Conservation (phyloP, 139 green algal species). For the Chlorella sp. region DNA sequence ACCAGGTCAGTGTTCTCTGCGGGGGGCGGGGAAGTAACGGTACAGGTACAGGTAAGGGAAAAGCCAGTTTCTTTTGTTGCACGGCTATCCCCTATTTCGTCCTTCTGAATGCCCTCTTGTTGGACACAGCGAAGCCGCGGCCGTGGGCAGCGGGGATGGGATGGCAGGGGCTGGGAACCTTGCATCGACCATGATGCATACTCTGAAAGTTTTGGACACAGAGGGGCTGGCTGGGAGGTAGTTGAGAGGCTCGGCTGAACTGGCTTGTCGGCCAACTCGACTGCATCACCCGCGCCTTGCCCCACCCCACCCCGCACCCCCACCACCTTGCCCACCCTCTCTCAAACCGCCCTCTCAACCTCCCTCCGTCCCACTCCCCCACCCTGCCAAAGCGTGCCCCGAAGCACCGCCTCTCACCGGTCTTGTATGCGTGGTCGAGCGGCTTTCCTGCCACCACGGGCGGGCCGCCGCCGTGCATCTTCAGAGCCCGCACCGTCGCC, state of each 20-base stretch:
- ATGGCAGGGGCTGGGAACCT: too few species aligned
- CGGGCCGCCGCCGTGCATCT: slow-evolving; percentile 92
- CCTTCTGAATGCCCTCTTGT: too few species aligned
- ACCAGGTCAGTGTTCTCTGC: slow-evolving; percentile 91
- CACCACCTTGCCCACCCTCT: not conserved
- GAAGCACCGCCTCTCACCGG: not conserved
- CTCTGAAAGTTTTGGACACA: too few species aligned
- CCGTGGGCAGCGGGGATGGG: too few species aligned
- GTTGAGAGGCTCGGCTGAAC: too few species aligned
- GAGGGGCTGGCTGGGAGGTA: too few species aligned
- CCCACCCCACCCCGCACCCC: not conserved
- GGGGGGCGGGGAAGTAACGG: not conserved
- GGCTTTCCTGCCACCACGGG: slow-evolving; percentile 85
- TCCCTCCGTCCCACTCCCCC: not conserved
- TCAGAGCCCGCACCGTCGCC: slow-evolving; percentile 95
- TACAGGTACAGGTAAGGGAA: not conserved
- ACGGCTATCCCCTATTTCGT: too few species aligned
- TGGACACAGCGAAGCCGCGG: too few species aligned
- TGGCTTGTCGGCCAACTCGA: too few species aligned
- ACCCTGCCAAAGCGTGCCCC: too few species aligned
- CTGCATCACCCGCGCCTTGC: not conserved
- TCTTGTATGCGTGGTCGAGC: slow-evolving; percentile 92
- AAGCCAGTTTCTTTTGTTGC: too few species aligned
- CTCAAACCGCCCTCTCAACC: not conserved
- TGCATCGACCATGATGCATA: too few species aligned